phyloP scores from a whole-genome alignment of 1,139 yeast genomes.

The Pichia kudriavzevii region DNA sequence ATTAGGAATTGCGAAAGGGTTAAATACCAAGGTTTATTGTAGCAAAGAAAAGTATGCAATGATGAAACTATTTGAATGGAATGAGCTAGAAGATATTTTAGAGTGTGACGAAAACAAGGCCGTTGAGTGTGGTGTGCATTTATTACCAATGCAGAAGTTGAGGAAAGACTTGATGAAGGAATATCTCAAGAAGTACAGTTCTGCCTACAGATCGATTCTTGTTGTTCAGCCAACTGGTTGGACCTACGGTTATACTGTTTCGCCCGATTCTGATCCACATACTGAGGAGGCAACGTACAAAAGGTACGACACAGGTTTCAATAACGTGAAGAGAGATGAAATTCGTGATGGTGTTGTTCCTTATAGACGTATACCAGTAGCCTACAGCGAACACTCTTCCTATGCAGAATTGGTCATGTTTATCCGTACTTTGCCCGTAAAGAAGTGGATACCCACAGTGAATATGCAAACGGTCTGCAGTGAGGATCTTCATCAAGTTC shows the following conservation, averaged over 20 bases:
- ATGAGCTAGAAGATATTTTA: constrained; percentile 25
- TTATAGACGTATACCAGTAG: constrained; percentile 37
- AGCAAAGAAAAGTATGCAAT: constrained; percentile 42
- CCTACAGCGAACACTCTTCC: constrained; percentile 92
- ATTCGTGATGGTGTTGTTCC: constrained; percentile 1
- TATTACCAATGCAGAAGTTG: constrained; percentile 45
- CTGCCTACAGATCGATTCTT: constrained; percentile 46
- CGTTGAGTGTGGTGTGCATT: constrained; percentile 52
- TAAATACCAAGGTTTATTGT: constrained; percentile 48
- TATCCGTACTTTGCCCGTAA: constrained; percentile 38
- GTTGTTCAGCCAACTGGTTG: constrained; percentile 85
- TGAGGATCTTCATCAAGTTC: too few relatives aligned
- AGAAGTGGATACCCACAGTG: constrained; percentile 72
- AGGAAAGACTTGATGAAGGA: constrained; percentile 35
- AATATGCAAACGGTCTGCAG: too few relatives aligned
- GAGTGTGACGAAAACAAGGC: constrained; percentile 39
- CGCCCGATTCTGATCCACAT: neutral
- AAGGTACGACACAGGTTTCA: constrained; percentile 8
- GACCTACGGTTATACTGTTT: constrained; percentile 39
- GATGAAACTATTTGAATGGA: constrained; percentile 34
- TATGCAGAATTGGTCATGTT: constrained; percentile 70
- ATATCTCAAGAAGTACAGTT: constrained; percentile 45
- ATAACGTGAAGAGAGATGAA: constrained; percentile 1
- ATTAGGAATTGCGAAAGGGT: constrained; percentile 50
- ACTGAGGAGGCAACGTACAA: neutral